Base-by-base conservation (phyloP, 805 yeast genomes). In the Naumovozyma baii region DNA sequence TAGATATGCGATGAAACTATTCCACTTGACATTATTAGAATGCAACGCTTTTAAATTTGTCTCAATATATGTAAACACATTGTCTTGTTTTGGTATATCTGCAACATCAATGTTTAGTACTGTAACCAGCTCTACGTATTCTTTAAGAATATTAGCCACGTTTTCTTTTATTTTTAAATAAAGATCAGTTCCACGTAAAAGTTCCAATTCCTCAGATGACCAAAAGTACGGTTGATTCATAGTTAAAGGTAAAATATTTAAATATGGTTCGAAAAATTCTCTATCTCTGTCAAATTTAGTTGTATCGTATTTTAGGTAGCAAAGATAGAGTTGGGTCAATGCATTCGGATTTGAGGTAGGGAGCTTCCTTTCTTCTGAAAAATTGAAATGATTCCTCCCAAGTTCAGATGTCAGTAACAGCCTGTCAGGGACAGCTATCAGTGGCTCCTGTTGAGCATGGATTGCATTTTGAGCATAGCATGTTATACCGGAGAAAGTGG, bases 141-240 rank as follows among this genome's bases (percentile, higher is more conserved):
- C 90, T 33, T 73, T 73, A 3, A 78, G 59, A 40, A 79, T 56
- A 3, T 52, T 51, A 3, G 51, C 54, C 22, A 75, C 54, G 33
- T 71, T 69, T n/a, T 67, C 67, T 17, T 68, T 66, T 26, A 80
- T 55, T 2, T 79, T 69, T 33, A 70, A 62, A n/a, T 70, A 73
- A 18, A 84, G 66, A 54, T 86, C 88, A 0, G 95, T 80, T 0
- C 88, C 88, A 33, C 68, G 64, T 9, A 87, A 55, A 26, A 69
- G 52, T 4, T 61, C 55, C 39, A 73, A 65, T 33, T 80, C 83
- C 2, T 61, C 62, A 0, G 67, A 53, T 25, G 62, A 63, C 86
- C 88, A 87, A 47, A 74, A 75, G 39, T 73, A 72, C 1, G 96
- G 94, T 9, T 78, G 66, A n/a, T 69, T 68, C 16, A 75, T 67